A percentile compares a stretch with the other conserved stretches of the same genome.
Evolutionary conservation across 176 grass and related monocot genomes (phyloP).

Genomic region (Aegilops longissima): DNA sequence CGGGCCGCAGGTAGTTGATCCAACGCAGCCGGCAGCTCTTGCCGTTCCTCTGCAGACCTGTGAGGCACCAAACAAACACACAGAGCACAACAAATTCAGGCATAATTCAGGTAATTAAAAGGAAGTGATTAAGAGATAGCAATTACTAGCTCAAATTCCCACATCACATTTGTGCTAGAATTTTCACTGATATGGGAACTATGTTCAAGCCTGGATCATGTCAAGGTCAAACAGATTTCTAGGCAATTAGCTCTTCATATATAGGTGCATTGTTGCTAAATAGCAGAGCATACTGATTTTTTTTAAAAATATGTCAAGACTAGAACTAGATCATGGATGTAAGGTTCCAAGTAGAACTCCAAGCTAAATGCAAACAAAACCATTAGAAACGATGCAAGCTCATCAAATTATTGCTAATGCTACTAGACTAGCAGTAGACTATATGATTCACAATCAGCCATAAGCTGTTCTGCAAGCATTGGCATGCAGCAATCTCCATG

Average conservation of each 20-base stretch:
- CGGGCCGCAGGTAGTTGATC: conserved; percentile 83
- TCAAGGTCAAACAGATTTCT: background rate
- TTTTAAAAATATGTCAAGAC: background rate
- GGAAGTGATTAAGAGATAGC: background rate
- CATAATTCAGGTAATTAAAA: background rate
- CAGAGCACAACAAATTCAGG: conserved; percentile 9
- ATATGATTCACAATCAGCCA: background rate
- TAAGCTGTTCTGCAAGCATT: background rate
- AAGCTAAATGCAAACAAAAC: background rate
- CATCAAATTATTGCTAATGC: background rate
- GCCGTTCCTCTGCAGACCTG: conserved; percentile 83
- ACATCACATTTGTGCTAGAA: background rate
- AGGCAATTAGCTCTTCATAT: background rate
- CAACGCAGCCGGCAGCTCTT: conserved; percentile 91
- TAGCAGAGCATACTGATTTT: too few relatives aligned
- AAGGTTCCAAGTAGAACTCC: background rate
- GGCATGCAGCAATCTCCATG: conserved; percentile 2
- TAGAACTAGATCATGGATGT: background rate
- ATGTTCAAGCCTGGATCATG: background rate
- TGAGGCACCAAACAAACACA: background rate
- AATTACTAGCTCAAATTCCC: background rate
- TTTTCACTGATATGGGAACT: too few relatives aligned
- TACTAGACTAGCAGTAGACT: background rate
- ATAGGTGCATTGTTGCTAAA: background rate
- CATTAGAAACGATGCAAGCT: background rate